phyloP scores from a whole-genome alignment of 441 rosid species.

The Sinapis alba region DNA sequence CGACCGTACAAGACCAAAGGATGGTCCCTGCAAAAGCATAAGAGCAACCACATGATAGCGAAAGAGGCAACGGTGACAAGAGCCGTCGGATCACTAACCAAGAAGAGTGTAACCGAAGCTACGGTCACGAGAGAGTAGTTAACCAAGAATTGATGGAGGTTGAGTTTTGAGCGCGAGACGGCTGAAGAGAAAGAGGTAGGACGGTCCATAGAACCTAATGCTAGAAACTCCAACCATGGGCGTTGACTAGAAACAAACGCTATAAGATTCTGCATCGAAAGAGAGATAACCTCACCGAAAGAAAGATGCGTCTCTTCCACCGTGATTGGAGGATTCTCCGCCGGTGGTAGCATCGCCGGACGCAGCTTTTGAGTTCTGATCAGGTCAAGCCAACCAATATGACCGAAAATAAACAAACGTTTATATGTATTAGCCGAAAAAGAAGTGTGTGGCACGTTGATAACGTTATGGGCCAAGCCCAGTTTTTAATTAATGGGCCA shows the following conservation, averaged over 20 bases:
- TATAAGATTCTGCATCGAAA: conserved; percentile 50
- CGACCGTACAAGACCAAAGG: conserved; percentile 44
- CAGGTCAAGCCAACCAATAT: conserved; percentile 19
- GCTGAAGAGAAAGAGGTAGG: conserved; percentile 43
- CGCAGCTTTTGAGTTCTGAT: background rate
- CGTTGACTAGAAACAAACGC: conserved; percentile 46
- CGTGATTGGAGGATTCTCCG: conserved; percentile 13
- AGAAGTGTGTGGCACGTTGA: background rate
- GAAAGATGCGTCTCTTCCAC: conserved; percentile 25
- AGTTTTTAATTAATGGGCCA: background rate
- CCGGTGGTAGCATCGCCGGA: conserved; percentile 31
- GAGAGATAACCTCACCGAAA: conserved; percentile 39
- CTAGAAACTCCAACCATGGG: conserved; percentile 56
- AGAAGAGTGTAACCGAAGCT: conserved; percentile 36
- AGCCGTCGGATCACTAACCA: conserved; percentile 37
- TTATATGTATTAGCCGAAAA: background rate
- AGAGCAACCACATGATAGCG: conserved; percentile 45
- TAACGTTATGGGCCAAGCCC: background rate
- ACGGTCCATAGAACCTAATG: conserved; percentile 38
- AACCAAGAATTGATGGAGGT: conserved; percentile 42
- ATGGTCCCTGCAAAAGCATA: conserved; percentile 50
- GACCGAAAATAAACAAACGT: background rate
- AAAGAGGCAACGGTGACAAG: conserved; percentile 38
- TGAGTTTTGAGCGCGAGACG: conserved; percentile 33
- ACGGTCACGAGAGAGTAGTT: conserved; percentile 44